Base-by-base conservation (phyloP, 106 monocot genomes). In the Chionographis japonica region DNA sequence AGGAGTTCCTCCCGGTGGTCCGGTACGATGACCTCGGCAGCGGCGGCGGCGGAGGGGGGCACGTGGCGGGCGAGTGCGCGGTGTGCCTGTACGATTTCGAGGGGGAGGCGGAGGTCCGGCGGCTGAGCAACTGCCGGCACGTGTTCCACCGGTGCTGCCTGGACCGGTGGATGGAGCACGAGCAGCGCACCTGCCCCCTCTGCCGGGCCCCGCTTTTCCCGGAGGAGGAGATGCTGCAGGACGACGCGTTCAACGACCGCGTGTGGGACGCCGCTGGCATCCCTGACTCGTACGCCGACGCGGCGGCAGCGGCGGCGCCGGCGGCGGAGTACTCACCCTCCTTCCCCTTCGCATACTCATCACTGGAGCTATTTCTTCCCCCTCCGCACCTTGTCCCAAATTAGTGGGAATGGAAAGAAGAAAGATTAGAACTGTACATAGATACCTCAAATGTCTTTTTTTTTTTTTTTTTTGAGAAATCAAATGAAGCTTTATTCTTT, bases 41-140 rank as follows among this genome's bases (percentile, higher is more conserved):
- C 14, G 50, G 59, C 64, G 37, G 43, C 8, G 16, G 14, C 17
- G 40, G n/a, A 11, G 62, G 57, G 50, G 39, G 4, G 17, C 39
- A 10, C 36, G 37, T 60, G 51, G 13, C 18, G 52, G 78, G 67
- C 18, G 68, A 65, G 58, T 85, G 85, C 69, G 70, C 75, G 2
- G 73, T 85, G 9, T 85, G 85, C 77, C 77, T 85, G 36, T 74
- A 56, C 71, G 85, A 74, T 62, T 40, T 85, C 52, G 77, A 85
- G 17, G 69, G 36, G 15, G 49, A 10, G 4, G 85, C 74, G 15
- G 80, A 85, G 66, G 68, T 85, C 6, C 64, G 80, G 18, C 39
- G 77, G 40, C 80, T 81, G 8, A 62, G 41, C 55, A 75, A 78
- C 61, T 85, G 85, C 71, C 43, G 74, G 10, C 85, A 85, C 53